These are phyloP conservation scores for Myxozyma lipomycoides DNA, from an alignment of 805 yeast genomes.

Conservation along the genomic window DNA sequence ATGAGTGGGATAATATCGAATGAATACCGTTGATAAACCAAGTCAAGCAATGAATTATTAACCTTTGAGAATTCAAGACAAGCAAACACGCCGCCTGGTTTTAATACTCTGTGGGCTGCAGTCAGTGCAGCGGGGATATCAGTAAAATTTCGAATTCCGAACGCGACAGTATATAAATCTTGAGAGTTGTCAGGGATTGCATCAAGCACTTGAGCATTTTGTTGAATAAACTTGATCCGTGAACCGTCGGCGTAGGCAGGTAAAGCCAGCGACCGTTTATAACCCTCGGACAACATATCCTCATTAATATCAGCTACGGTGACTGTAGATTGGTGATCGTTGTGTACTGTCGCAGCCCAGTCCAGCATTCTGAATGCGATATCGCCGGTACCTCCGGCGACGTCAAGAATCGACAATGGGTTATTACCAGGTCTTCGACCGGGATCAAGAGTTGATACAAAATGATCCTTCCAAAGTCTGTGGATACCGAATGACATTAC, in stretches of 20 bases:
- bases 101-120: constrained; percentile 92
- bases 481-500: constrained; percentile 96
- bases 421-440: constrained; percentile 85
- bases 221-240: constrained; percentile 77
- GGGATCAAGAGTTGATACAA: constrained; percentile 82
- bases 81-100: constrained; percentile 97
- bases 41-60: constrained; percentile 62
- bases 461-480: constrained; percentile 89
- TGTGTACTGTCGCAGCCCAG: constrained; percentile 75
- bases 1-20: constrained; percentile 82
- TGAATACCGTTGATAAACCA: constrained; percentile 81
- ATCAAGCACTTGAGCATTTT: constrained; percentile 88
- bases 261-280: constrained; percentile 60
- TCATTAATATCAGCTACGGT: constrained; percentile 92
- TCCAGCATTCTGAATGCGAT: constrained; percentile 93
- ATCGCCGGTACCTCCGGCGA: constrained; percentile 99
- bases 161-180: constrained; percentile 93
- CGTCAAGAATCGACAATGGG: constrained; percentile 86
- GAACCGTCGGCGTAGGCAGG: constrained; percentile 56
- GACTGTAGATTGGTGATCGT: constrained; percentile 75
- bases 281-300: constrained; percentile 93
- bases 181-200: constrained; percentile 79
- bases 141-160: constrained; percentile 96
- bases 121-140: constrained; percentile 87
- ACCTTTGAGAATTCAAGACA: constrained; percentile 94